Base-by-base conservation (phyloP, 495 filamentous ascomycete species). In the Amphirosellinia nigrospora region DNA sequence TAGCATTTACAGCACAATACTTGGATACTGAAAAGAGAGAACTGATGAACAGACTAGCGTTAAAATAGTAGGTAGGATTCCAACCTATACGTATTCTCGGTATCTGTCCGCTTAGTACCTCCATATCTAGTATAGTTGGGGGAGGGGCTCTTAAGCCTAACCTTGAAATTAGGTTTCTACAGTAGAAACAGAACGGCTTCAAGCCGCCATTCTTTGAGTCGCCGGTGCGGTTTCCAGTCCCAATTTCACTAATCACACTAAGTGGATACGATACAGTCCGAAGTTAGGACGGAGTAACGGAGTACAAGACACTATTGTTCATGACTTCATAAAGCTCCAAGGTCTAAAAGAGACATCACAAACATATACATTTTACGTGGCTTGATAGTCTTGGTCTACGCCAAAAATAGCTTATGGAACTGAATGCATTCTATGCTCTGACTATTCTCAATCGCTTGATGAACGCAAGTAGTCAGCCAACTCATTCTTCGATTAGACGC, bases 201-300 rank as follows among this genome's bases (percentile, higher is more conserved):
- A 10, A 61, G 58, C 21, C 21, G 19, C 34, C 58, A 8, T 7
- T 61, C 30, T n/a, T n/a, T n/a, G 63, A 55, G 41, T 38, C 32
- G 55, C 34, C 46, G 34, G 48, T 26, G 30, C 34, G 34, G 48
- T 21, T 52, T 41, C 45, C 41, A 39, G 63, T 15, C 36, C 41
- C n/a, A 36, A 36, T 13, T 21, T 53, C 41, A 38, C 58, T 36
- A 10, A n/a, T n/a, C n/a, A n/a, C n/a, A 60, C 56, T 39, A 39
- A 15, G 32, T 39, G 34, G 56, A n/a, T n/a, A 59, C 16, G 8
- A 8, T 39, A 38, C 32, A 36, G n/a, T n/a, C n/a, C n/a, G n/a
- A n/a, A n/a, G n/a, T n/a, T n/a, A n/a, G n/a, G n/a, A n/a, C n/a
- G 32, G 36, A 60, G 56, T 41, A 39, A 60, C 56, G 56, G 36